Conservation (phyloP, 495 filamentous ascomycete genomes). For the Neurospora sp. region DNA sequence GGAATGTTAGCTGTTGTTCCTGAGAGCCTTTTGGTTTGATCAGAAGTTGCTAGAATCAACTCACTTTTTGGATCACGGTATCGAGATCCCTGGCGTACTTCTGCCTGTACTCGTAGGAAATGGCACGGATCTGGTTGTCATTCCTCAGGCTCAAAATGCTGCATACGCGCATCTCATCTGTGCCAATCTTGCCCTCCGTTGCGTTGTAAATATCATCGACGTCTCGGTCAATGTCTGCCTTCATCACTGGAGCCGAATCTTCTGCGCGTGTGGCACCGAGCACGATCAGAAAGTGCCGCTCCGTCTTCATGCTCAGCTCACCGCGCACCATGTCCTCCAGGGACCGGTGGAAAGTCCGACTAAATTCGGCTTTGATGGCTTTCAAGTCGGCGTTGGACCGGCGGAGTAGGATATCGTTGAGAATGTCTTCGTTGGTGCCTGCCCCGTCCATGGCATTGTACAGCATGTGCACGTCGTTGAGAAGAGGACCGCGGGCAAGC, state of each 20-base stretch:
- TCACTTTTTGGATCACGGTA: slow-evolving; percentile 55
- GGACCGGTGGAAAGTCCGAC: slow-evolving; percentile 44
- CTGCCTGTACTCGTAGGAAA: slow-evolving; percentile 56
- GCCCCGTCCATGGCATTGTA: slow-evolving; percentile 59
- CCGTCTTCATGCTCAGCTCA: slow-evolving; percentile 78
- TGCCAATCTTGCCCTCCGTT: slow-evolving; percentile 57
- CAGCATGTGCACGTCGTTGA: slow-evolving; percentile 55
- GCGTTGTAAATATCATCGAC: slow-evolving; percentile 61
- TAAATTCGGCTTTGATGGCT: slow-evolving; percentile 70
- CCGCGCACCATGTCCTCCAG: slow-evolving; percentile 60
- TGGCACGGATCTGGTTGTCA: slow-evolving; percentile 71
- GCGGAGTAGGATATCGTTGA: slow-evolving; percentile 78
- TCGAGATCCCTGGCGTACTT: slow-evolving; percentile 57
- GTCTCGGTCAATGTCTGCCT: slow-evolving; percentile 60
- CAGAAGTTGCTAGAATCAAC: neutral
- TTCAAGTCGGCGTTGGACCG: slow-evolving; percentile 75
- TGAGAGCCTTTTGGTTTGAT: neutral
- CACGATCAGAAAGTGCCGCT: slow-evolving; percentile 68
- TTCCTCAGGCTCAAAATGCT: slow-evolving; percentile 60
- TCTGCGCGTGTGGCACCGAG: slow-evolving; percentile 61
- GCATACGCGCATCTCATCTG: slow-evolving; percentile 68
- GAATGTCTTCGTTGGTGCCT: slow-evolving; percentile 75
- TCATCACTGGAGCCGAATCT: slow-evolving; percentile 59
- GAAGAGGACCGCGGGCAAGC: slow-evolving; percentile 65
- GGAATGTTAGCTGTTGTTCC: slow-evolving; percentile 1